Base-by-base conservation (phyloP, 805 yeast species). In the Barnettozyma salicaria region DNA sequence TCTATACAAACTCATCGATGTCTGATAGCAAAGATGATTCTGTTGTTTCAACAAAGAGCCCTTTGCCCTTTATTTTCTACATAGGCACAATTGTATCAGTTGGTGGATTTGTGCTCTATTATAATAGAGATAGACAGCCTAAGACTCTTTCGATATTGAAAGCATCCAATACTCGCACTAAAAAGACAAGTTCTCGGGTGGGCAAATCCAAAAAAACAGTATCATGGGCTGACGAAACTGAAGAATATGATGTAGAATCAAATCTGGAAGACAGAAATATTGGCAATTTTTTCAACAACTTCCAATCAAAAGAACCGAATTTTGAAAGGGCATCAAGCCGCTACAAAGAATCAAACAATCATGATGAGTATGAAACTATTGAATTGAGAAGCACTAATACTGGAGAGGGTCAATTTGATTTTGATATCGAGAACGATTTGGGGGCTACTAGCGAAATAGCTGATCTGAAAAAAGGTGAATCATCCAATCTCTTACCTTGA, bases 171-270 rank as follows among this genome's bases (percentile, higher is more conserved):
- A 36, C 27, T 29, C 29, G 48, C 39, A 33, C 46, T 8, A 25
- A 48, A 30, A 13, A 14, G 27, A 14, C 34, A 35, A 20, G 36
- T 32, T 16, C 27, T n/a, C n/a, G n/a, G n/a, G n/a, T n/a, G n/a
- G n/a, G n/a, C 23, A 25, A 30, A 24, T 34, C 36, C 3, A 55
- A 53, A 32, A 62, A 62, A 41, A 52, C 58, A 7, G 67, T 62
- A 4, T 58, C 65, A 4, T 59, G 67, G 64, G 65, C 65, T 2
- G 65, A 61, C 42, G 61, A 56, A 27, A 39, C 55, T 24, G 30
- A 14, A 5, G 38, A 27, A 13, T 59, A 51, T 36, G 45, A 44
- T 9, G 48, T 47, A 2, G 21, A 42, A 13, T 39, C 18, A 12
- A 44, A 37, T n/a, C 30, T 24, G 6, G 21, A 38, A 4, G 19